A percentile compares a stretch with the other conserved stretches of the same genome.
These are phyloP conservation scores for Sclerotinia minor DNA, from an alignment of 2,329 filamentous ascomycete species.

Conservation along the genomic window DNA sequence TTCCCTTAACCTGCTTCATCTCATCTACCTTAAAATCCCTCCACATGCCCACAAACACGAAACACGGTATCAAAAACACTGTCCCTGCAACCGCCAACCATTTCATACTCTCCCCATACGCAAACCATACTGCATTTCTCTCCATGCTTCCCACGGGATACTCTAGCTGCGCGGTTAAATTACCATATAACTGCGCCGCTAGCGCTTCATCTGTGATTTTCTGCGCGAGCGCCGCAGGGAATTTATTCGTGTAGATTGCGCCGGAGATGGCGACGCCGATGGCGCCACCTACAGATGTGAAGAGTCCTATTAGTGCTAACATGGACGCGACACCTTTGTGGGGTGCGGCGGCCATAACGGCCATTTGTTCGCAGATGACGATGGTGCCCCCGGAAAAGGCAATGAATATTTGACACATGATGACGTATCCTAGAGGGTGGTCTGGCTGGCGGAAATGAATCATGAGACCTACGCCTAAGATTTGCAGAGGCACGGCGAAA, in stretches of 20 bases:
- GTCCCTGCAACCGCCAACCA: constrained; percentile 44
- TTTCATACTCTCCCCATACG: constrained; percentile 57
- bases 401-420: constrained; percentile 62
- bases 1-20: constrained; percentile 37
- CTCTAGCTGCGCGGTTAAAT: constrained; percentile 53
- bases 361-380: constrained; percentile 60
- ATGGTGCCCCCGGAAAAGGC: constrained; percentile 58
- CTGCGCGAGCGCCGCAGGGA: constrained; percentile 42
- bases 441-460: constrained; percentile 56
- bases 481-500: constrained; percentile 37
- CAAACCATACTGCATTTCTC: constrained; percentile 58
- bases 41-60: constrained; percentile 49
- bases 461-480: constrained; percentile 58
- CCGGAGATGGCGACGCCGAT: constrained; percentile 61
- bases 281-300: constrained; percentile 60
- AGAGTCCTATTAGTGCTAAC: constrained; percentile 61
- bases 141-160: constrained; percentile 53
- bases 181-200: constrained; percentile 48
- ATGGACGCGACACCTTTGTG: constrained; percentile 63
- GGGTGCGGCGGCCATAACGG: constrained; percentile 58
- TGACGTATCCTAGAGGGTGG: constrained; percentile 52
- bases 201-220: constrained; percentile 47
- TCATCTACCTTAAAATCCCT: constrained; percentile 50
- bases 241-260: constrained; percentile 64
- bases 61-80: constrained; percentile 46